Evolutionary conservation across 148 eudicot species (phyloP).

Genomic region (Bassia scoparia): DNA sequence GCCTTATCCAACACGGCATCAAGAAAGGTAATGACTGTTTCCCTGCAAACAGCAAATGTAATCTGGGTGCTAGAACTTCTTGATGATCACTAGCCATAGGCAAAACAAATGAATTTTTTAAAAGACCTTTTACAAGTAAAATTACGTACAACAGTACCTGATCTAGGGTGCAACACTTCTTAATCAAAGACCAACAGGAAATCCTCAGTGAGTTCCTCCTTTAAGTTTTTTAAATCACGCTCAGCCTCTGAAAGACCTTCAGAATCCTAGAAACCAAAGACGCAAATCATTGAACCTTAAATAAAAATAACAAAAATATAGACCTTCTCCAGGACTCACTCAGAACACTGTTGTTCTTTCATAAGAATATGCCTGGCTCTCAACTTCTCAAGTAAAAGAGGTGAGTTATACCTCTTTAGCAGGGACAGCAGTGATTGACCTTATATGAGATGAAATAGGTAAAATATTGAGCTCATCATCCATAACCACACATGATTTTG

Average conservation of each 20-base stretch:
- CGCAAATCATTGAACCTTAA: no score
- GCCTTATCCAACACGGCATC: conserved; percentile 88
- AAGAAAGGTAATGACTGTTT: conserved; percentile 83
- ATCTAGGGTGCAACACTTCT: conserved; percentile 84
- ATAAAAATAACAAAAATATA: no score
- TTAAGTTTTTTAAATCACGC: conserved; percentile 59
- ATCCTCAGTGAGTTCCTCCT: conserved; percentile 76
- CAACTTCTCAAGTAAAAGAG: not conserved
- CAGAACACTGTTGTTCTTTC: not conserved
- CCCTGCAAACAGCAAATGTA: conserved; percentile 46
- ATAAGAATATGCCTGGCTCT: not conserved
- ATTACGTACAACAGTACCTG: conserved; percentile 48
- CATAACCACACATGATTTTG: conserved; percentile 81
- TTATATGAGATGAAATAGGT: conserved; percentile 94
- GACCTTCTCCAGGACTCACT: not conserved
- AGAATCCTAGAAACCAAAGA: conserved; percentile 45
- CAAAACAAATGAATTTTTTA: not conserved
- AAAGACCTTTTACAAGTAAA: not conserved
- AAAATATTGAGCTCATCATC: conserved; percentile 89
- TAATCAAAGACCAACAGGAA: conserved; percentile 87
- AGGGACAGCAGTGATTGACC: conserved; percentile 60
- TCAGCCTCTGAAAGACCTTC: conserved; percentile 87
- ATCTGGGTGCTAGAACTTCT: not conserved
- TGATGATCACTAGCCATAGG: not conserved
- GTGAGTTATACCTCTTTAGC: conserved; percentile 54